A percentile compares a stretch with the other conserved stretches of the same genome.
phyloP scores from a whole-genome alignment of 2,329 filamentous ascomycete genomes.

The Emmonsiellopsis sp. region DNA sequence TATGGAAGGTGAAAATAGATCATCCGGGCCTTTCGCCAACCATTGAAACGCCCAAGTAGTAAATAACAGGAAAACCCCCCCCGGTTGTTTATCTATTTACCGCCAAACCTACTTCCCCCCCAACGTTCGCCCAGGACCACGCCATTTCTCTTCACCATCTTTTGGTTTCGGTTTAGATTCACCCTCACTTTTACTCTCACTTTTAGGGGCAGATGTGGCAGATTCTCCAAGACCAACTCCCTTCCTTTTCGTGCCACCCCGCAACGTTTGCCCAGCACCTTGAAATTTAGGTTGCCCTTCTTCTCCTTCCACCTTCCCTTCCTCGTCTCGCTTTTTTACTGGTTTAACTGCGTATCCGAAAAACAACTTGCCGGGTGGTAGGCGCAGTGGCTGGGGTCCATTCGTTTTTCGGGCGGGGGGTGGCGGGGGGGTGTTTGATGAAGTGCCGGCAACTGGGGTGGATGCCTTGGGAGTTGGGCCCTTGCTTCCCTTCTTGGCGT shows the following conservation, averaged over 20 bases:
- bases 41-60: no score
- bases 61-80: no score
- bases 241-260: conserved; percentile 53
- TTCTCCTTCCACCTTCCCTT: conserved; percentile 51
- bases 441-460: conserved; percentile 58
- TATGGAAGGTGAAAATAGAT: no score
- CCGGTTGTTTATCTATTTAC: no score
- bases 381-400: conserved; percentile 74
- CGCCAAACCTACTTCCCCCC: neutral
- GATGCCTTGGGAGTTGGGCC: conserved; percentile 61
- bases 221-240: conserved; percentile 14
- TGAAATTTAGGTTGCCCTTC: conserved; percentile 65
- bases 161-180: conserved; percentile 18
- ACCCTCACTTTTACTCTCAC: conserved; percentile 23
- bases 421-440: conserved; percentile 36
- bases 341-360: conserved; percentile 93
- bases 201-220: conserved; percentile 29
- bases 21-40: no score
- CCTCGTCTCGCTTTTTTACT: conserved; percentile 62
- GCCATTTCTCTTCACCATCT: neutral
- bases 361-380: conserved; percentile 86
- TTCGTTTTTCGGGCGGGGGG: conserved; percentile 49
- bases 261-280: conserved; percentile 74
- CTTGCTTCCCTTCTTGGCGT: conserved; percentile 72
- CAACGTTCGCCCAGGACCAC: conserved; percentile 6